Evolutionary conservation across 306 rosid genomes (phyloP).

Genomic region (Castanopsis chinensis): DNA sequence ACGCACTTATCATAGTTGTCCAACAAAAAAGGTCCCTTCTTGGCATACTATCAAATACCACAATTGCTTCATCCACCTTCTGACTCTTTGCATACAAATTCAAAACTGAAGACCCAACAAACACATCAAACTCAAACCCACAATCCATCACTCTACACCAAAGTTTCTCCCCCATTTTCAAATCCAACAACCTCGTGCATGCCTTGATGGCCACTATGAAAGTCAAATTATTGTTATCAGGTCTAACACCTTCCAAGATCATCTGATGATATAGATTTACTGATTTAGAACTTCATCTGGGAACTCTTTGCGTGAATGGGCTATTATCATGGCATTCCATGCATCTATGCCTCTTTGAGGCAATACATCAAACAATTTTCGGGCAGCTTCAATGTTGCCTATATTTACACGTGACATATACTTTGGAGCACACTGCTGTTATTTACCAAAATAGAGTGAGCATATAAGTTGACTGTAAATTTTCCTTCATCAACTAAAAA

Average conservation of each 20-base stretch:
- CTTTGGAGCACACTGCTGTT: too few species aligned
- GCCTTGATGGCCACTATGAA: constrained; percentile 42
- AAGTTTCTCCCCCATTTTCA: constrained; percentile 38
- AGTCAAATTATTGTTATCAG: constrained; percentile 34
- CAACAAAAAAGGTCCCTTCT: constrained; percentile 48
- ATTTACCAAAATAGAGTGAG: too few species aligned
- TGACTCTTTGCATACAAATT: constrained; percentile 39
- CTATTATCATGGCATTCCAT: constrained; percentile 44
- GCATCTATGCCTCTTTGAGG: constrained; percentile 28
- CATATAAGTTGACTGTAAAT: too few species aligned
- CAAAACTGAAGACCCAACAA: constrained; percentile 43
- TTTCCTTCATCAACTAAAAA: too few species aligned
- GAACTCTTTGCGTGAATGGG: constrained; percentile 30
- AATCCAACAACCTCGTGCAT: constrained; percentile 30
- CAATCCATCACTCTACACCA: constrained; percentile 34
- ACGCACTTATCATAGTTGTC: constrained; percentile 43
- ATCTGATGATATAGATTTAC: constrained; percentile 19
- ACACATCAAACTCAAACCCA: constrained; percentile 38
- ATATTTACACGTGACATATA: neutral
- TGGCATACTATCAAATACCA: constrained; percentile 31
- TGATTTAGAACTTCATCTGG: constrained; percentile 28
- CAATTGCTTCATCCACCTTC: constrained; percentile 32
- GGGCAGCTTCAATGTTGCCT: constrained; percentile 24
- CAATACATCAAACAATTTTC: constrained; percentile 33
- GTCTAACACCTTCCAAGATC: constrained; percentile 30